phyloP scores from a whole-genome alignment of 2,329 filamentous ascomycete species.

The Cadophora luteo-olivacea region DNA sequence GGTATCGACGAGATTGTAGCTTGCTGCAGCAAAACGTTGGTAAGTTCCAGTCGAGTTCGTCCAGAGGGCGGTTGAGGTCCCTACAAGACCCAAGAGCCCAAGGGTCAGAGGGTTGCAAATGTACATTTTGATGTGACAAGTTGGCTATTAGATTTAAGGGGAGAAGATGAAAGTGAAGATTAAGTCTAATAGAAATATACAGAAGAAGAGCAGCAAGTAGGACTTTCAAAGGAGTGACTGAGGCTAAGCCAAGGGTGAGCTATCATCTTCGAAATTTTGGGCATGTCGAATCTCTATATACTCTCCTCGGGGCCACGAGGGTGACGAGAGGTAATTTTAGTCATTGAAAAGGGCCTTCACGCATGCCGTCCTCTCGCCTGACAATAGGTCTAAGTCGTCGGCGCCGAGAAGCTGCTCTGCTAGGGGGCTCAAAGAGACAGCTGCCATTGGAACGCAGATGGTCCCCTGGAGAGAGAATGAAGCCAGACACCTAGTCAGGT shows the following conservation, averaged over 20 bases:
- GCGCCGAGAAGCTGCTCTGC: constrained; percentile 19
- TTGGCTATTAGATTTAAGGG: neutral
- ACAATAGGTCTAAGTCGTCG: constrained; percentile 14
- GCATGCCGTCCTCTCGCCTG: constrained; percentile 20
- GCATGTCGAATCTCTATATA: constrained; percentile 11
- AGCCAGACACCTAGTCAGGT: neutral
- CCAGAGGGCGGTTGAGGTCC: constrained; percentile 24
- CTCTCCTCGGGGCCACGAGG: neutral
- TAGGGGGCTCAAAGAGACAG: neutral
- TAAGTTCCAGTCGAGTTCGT: constrained; percentile 29
- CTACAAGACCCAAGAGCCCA: constrained; percentile 24
- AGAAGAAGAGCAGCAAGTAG: neutral
- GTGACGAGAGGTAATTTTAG: constrained; percentile 8
- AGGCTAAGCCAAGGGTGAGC: constrained; percentile 15
- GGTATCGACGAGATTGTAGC: constrained; percentile 44
- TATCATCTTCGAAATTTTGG: constrained; percentile 14
- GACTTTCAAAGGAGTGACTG: constrained; percentile 18
- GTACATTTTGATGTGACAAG: constrained; percentile 11
- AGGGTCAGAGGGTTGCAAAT: constrained; percentile 15
- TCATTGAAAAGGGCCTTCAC: constrained; percentile 1
- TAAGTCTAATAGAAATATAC: constrained; percentile 5
- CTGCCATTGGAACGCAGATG: neutral
- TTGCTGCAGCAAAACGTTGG: constrained; percentile 17
- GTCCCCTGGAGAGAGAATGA: neutral
- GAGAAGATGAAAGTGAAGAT: neutral